Evolutionary conservation across 2,329 filamentous ascomycete genomes (phyloP), one percentile per base, ranked within the genome.

Genomic region (Fusarium papillatum): DNA sequence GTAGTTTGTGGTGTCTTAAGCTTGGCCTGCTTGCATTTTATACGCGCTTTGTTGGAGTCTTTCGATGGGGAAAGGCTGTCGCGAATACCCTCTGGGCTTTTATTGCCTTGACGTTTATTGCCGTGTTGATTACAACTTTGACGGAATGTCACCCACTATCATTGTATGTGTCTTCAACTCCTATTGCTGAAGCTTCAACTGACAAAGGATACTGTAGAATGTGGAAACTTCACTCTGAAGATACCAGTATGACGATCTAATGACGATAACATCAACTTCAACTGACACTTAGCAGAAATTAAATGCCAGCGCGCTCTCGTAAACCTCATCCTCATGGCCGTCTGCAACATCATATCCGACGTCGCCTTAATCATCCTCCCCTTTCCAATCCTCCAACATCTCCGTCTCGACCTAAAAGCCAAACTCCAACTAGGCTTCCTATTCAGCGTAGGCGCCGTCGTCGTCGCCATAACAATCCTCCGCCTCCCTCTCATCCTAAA

Each of bases 1-100:
- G n/a, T 68, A 82, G 81, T 64, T 34, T 82, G 11, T 82, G 81
- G 81, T 78, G 69, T 5, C 74, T 82, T 34, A 82, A 82, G 76
- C 57, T 82, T 10, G 80, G 78, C 48, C 38, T 82, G 24, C 69
- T 82, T 43, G 74, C 75, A 31, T 82, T 82, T 62, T 82, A 82
- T 68, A 79, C 80, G 0, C 81, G 81, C 24, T 82, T 82, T 59
- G 74, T 82, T 31, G 62, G 80, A 60, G 61, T 77, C 13, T 74
- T 78, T 9, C 66, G 43, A 19, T 78, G 76, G 76, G 81, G 81
- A 16, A 77, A 76, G 29, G 6, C 62, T 10, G 79, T 74, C 26
- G 74, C 73, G 2, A 66, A 68, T 10, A 69, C 68, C 6, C 66
- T 81, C 1, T 81, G 80, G 78, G 77, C 68, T 70, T 76, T 81